These are phyloP conservation scores for Grosmannia penicillata DNA, from an alignment of 2,329 filamentous ascomycete genomes.

Conservation along the genomic window DNA sequence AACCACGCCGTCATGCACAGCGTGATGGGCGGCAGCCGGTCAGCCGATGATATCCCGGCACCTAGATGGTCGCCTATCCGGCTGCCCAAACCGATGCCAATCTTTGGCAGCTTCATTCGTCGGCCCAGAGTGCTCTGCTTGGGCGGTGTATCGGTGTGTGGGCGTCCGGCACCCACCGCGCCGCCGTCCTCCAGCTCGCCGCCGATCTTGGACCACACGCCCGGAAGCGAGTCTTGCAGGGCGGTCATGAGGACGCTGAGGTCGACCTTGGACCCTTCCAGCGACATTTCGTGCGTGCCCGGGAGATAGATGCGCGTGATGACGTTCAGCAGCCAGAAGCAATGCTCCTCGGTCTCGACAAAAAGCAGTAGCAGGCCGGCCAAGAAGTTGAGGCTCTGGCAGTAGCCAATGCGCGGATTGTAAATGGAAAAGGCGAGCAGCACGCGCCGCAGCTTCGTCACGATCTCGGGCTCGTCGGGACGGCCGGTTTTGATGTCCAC, in stretches of 20 bases:
- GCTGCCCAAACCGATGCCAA: slow-evolving; percentile 23
- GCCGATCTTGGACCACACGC: slow-evolving; percentile 78
- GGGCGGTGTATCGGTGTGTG: slow-evolving; percentile 3
- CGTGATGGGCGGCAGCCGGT: slow-evolving; percentile 71
- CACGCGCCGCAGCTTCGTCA: slow-evolving; percentile 69
- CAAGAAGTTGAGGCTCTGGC: slow-evolving; percentile 89
- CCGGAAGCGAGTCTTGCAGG: slow-evolving; percentile 67
- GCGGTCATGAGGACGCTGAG: slow-evolving; percentile 84
- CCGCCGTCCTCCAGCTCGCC: slow-evolving; percentile 31
- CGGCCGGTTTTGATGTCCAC: slow-evolving; percentile 16
- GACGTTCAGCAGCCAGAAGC: slow-evolving; percentile 86
- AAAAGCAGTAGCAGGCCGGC: slow-evolving; percentile 82
- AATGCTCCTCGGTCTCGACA: slow-evolving; percentile 74
- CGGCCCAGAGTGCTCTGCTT: slow-evolving; percentile 16
- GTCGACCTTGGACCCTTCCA: slow-evolving; percentile 88
- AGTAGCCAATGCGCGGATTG: slow-evolving; percentile 86
- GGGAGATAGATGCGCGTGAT: slow-evolving; percentile 81
- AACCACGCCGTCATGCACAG: slow-evolving; percentile 94
- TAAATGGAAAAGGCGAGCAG: slow-evolving; percentile 82
- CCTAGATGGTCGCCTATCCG: slow-evolving; percentile 12
- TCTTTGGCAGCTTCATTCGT: slow-evolving; percentile 23
- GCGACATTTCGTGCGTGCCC: slow-evolving; percentile 77
- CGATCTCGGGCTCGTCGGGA: slow-evolving; percentile 55
- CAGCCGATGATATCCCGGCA: slow-evolving; percentile 6
- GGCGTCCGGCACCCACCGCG: slow-evolving; percentile 6